A percentile compares a stretch with the other conserved stretches of the same genome.
phyloP scores from a whole-genome alignment of 2,329 filamentous ascomycete genomes.

The Cordyceps cateniannulata region DNA sequence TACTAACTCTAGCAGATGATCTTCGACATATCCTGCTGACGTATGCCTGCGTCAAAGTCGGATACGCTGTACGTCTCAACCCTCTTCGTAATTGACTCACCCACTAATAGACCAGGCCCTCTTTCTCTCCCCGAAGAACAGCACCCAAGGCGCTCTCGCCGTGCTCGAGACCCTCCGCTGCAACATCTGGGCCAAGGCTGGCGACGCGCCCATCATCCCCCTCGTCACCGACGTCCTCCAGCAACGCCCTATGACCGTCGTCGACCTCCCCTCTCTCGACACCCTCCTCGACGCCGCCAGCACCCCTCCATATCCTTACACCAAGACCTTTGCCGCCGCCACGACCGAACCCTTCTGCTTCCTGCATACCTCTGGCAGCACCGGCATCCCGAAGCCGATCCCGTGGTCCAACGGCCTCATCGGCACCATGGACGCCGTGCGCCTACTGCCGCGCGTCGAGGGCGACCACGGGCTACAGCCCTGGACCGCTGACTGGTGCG shows the following conservation, averaged over 20 bases:
- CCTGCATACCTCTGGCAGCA: constrained; percentile 37
- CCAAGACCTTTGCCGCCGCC: constrained; percentile 27
- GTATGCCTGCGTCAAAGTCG: constrained; percentile 27
- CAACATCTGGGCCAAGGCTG: constrained; percentile 23
- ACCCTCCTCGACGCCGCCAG: constrained; percentile 20
- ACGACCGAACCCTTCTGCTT: constrained; percentile 29
- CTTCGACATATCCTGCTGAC: constrained; percentile 24
- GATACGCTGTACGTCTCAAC: constrained; percentile 20
- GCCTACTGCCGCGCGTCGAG: constrained; percentile 25
- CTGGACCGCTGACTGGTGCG: constrained; percentile 24
- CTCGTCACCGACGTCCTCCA: constrained; percentile 20
- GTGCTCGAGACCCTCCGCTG: constrained; percentile 27
- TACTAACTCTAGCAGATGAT: constrained; percentile 20
- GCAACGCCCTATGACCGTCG: constrained; percentile 21
- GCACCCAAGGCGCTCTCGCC: constrained; percentile 24
- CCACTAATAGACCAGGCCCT: constrained; percentile 15
- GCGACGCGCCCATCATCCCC: constrained; percentile 15
- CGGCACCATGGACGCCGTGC: constrained; percentile 30
- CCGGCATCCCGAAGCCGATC: constrained; percentile 36
- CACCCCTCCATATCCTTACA: constrained; percentile 22
- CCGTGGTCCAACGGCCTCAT: constrained; percentile 26
- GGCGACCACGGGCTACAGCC: constrained; percentile 23
- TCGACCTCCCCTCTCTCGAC: constrained; percentile 23
- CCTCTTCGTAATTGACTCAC: fast-evolving
- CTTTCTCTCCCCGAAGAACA: constrained; percentile 30